These are phyloP conservation scores for Thielaviopsis ethacetica DNA, from an alignment of 2,329 filamentous ascomycete genomes.

Conservation along the genomic window DNA sequence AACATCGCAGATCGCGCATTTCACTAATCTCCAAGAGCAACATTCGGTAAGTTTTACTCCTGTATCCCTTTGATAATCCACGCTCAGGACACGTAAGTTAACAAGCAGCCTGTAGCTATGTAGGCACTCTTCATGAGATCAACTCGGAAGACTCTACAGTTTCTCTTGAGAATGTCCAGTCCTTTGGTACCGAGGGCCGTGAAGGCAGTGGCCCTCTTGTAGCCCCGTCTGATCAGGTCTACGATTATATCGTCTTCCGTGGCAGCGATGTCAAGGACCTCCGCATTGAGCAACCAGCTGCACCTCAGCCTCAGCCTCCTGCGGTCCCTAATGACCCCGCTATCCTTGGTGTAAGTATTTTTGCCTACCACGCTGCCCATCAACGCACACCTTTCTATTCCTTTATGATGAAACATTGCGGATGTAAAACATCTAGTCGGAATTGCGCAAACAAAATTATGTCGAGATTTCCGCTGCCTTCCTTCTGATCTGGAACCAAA, in stretches of 20 bases:
- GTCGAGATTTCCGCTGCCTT: constrained; percentile 99
- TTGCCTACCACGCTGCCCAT: constrained; percentile 8
- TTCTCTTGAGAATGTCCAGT: constrained; percentile 88
- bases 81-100: constrained; percentile 4
- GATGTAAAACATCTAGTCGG: constrained; percentile 82
- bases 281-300: constrained; percentile 71
- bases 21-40: constrained; percentile 95
- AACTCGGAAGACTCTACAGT: constrained; percentile 95
- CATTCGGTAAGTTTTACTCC: constrained; percentile 54
- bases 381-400: constrained; percentile 12
- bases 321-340: constrained; percentile 86
- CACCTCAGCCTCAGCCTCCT: constrained; percentile 57
- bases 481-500: constrained; percentile 61
- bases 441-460: constrained; percentile 81
- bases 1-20: constrained; percentile 58
- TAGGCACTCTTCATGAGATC: constrained; percentile 91
- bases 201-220: constrained; percentile 61
- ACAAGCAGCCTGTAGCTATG: constrained; percentile 56
- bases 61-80: neutral
- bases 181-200: constrained; percentile 85
- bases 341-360: constrained; percentile 82
- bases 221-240: constrained; percentile 62
- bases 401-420: constrained; percentile 83
- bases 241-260: constrained; percentile 97
- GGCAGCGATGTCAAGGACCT: constrained; percentile 98